These are phyloP conservation scores for Backusella psychrophila DNA, from an alignment of 192 early-diverging fungal genomes.

Conservation along the genomic window DNA sequence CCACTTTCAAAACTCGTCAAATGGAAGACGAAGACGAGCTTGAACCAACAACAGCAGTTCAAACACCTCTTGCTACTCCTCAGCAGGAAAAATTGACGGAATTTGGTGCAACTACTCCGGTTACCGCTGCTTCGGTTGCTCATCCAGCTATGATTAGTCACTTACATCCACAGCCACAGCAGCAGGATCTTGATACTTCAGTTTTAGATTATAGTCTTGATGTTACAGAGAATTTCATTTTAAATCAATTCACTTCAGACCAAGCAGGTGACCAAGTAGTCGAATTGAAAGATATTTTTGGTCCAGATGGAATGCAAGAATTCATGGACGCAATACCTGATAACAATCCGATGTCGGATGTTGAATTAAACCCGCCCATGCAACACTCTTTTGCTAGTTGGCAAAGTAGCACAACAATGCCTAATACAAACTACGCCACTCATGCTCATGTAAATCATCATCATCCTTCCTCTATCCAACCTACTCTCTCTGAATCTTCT, in stretches of 20 bases:
- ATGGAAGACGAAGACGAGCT: neutral
- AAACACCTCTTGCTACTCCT: neutral
- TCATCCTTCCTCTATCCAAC: neutral
- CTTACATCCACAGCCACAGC: neutral
- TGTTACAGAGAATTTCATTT: conserved; percentile 30
- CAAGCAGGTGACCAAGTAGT: conserved; percentile 40
- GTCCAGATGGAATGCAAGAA: conserved; percentile 20
- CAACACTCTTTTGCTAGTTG: neutral
- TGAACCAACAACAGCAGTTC: neutral
- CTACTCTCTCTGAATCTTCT: neutral
- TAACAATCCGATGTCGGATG: conserved; percentile 12
- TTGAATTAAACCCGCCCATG: neutral
- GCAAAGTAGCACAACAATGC: neutral
- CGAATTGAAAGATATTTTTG: conserved; percentile 32
- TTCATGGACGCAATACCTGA: conserved; percentile 24
- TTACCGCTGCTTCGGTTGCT: neutral
- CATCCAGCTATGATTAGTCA: neutral
- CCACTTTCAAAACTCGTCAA: neutral
- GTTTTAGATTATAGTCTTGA: neutral
- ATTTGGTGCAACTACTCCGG: neutral
- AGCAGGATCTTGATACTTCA: neutral
- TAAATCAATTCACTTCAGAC: conserved; percentile 47
- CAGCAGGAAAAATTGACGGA: neutral
- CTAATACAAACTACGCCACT: neutral
- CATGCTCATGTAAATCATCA: neutral